Evolutionary conservation across 306 rosid genomes (phyloP).

Genomic region (Citrullus amarus): DNA sequence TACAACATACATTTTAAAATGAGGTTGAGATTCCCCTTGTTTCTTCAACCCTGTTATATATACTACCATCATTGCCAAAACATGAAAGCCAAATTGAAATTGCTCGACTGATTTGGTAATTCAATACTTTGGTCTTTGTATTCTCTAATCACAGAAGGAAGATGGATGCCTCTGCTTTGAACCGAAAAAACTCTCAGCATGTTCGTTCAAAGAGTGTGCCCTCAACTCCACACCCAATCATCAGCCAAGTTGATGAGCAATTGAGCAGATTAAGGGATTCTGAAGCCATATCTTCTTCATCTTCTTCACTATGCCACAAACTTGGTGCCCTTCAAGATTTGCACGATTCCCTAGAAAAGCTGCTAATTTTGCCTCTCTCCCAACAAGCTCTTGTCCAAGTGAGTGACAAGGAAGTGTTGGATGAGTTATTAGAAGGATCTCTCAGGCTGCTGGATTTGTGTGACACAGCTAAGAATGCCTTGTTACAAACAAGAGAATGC

Average conservation of each 20-base stretch:
- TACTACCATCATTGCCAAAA: not conserved
- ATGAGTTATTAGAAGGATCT: constrained; percentile 13
- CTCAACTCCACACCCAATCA: constrained; percentile 13
- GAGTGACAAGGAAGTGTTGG: not conserved
- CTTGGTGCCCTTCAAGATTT: constrained; percentile 17
- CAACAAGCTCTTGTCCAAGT: constrained; percentile 12
- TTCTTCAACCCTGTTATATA: constrained; percentile 6
- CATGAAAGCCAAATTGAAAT: not conserved
- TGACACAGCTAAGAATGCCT: constrained; percentile 11
- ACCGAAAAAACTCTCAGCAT: constrained; percentile 7
- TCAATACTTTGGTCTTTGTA: not conserved
- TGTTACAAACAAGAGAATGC: constrained; percentile 14
- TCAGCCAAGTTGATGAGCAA: constrained; percentile 15
- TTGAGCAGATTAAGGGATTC: constrained; percentile 7
- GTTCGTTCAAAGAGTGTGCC: constrained; percentile 15
- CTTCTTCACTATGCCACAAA: constrained; percentile 6
- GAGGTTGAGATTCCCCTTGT: constrained; percentile 19
- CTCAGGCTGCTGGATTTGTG: constrained; percentile 17
- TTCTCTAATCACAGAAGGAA: not conserved
- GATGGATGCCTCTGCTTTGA: constrained; percentile 9
- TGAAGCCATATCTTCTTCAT: constrained; percentile 7
- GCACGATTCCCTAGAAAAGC: constrained; percentile 9
- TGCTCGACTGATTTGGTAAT: not conserved
- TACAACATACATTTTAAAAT: not conserved
- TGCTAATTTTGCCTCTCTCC: constrained; percentile 13